A percentile compares a stretch with the other conserved stretches of the same genome.
phyloP scores from a whole-genome alignment of 78 protist genomes.

The Emiliania huxleyi region DNA sequence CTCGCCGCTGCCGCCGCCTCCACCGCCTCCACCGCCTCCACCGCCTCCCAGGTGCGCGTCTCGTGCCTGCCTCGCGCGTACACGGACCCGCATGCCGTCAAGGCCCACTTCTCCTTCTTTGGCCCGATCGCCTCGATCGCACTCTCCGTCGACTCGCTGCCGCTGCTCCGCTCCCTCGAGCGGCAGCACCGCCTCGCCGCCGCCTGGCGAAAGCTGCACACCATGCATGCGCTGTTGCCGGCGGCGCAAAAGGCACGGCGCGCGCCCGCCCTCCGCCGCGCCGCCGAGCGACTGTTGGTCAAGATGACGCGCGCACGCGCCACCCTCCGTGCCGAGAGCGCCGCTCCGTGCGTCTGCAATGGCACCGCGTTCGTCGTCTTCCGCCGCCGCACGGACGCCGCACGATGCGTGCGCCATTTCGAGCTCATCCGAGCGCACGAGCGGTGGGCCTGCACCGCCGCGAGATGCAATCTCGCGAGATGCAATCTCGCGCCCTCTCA shows the following conservation, averaged over 20 bases:
- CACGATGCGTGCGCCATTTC: neutral
- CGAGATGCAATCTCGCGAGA: no score
- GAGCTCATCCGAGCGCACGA: neutral
- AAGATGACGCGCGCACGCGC: neutral
- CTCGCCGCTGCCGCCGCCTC: no score
- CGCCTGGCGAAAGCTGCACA: neutral
- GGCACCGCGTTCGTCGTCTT: neutral
- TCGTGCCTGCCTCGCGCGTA: neutral
- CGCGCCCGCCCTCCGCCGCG: neutral
- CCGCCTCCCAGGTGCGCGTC: no score
- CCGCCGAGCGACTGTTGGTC: neutral
- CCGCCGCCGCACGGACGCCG: neutral
- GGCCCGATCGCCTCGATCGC: neutral
- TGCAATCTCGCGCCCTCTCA: no score
- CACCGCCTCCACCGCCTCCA: no score
- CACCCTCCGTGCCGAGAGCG: neutral
- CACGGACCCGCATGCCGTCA: neutral
- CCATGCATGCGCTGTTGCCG: neutral
- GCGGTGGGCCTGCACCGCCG: neutral
- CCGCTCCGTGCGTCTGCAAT: neutral
- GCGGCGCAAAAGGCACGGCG: neutral
- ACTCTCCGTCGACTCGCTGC: neutral
- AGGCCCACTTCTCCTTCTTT: neutral
- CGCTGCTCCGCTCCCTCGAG: neutral
- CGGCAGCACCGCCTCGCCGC: neutral